Conservation (phyloP, 306 rosid species). For the Prunus mume region DNA sequence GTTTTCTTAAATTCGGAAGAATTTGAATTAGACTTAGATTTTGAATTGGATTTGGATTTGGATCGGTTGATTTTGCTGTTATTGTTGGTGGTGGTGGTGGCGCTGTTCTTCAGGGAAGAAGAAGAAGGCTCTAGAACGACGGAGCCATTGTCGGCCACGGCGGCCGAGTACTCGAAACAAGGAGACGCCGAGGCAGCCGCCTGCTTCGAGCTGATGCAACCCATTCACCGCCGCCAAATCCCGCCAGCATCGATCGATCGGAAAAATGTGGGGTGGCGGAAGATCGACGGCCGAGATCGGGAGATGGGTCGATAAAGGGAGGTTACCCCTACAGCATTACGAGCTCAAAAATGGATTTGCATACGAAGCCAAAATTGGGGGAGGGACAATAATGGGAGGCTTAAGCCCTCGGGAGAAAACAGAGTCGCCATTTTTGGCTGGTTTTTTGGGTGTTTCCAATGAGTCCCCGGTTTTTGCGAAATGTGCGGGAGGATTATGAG, state of each 20-base stretch:
- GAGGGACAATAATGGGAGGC: not conserved
- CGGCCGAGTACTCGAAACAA: conserved; percentile 7
- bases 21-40: not conserved
- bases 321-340: not conserved
- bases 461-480: conserved; percentile 32
- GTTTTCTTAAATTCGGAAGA: conserved; percentile 1
- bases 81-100: not conserved
- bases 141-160: conserved; percentile 27
- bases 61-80: not conserved
- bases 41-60: not conserved
- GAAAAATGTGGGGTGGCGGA: not conserved
- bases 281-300: conserved; percentile 32
- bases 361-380: not conserved
- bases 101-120: not conserved
- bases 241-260: conserved; percentile 35
- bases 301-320: conserved; percentile 29
- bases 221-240: conserved; percentile 54
- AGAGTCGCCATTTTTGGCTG: conserved; percentile 1
- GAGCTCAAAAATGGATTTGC: conserved; percentile 26
- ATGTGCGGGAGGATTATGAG: conserved; percentile 32
- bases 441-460: not conserved
- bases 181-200: conserved; percentile 25
- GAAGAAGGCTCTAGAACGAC: conserved; percentile 11
- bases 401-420: not conserved
- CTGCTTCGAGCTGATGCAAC: conserved; percentile 82